Conservation (phyloP, 768 basidiomycete genomes). For the Naematelia encephala region DNA sequence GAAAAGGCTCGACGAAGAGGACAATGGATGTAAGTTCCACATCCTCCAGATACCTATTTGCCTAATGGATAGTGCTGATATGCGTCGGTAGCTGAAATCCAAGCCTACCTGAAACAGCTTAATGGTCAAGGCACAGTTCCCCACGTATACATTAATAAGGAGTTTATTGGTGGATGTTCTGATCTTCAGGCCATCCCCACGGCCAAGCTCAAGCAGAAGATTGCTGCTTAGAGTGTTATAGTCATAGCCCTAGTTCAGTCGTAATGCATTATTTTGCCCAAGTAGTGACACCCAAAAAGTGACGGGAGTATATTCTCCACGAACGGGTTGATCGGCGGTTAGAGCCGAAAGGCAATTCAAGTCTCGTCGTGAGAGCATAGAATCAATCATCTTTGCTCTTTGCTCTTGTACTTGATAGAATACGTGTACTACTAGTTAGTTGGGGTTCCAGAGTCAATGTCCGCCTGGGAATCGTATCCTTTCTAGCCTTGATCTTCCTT, state of each 20-base stretch:
- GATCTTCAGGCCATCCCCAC: conserved; percentile 42
- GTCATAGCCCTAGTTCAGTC: not conserved
- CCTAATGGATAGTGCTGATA: conserved; percentile 8
- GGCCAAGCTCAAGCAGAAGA: conserved; percentile 32
- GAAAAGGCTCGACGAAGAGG: conserved; percentile 41
- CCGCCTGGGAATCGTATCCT: not conserved
- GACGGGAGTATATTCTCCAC: too few species aligned
- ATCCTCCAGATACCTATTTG: not conserved
- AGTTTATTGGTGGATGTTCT: conserved; percentile 50
- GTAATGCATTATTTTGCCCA: too few species aligned
- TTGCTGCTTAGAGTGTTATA: conserved; percentile 8
- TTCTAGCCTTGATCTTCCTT: not conserved
- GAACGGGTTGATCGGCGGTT: not conserved
- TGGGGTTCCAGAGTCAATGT: not conserved
- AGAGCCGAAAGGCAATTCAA: not conserved
- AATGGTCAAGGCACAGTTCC: conserved; percentile 50
- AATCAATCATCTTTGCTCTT: too few species aligned
- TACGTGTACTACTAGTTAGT: too few species aligned
- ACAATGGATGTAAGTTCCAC: conserved; percentile 41
- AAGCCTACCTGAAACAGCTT: conserved; percentile 41
- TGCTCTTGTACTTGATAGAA: too few species aligned
- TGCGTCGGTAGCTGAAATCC: conserved; percentile 39
- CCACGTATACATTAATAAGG: conserved; percentile 47
- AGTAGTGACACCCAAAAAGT: too few species aligned
- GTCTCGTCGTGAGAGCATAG: too few species aligned